Evolutionary conservation across 164 flowering plant species (phyloP), one percentile per base, ranked within the genome.

Genomic region (Warburgia ugandensis): DNA sequence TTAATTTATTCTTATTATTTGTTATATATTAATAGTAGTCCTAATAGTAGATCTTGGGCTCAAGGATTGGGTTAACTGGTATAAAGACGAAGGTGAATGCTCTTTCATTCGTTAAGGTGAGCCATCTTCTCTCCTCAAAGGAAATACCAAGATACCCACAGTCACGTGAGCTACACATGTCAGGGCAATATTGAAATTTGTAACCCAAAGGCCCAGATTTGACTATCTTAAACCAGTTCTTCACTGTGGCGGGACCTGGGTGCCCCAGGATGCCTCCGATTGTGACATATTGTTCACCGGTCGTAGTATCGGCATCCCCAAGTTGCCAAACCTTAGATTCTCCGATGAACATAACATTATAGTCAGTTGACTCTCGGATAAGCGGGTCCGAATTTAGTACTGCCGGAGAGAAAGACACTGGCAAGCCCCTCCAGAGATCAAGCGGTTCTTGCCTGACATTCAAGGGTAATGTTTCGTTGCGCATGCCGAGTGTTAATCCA

Each of bases 151-250:
- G n/a, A n/a, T n/a, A n/a, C n/a, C n/a, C n/a, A 17, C 26, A 6
- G 26, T 6, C 3, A 4, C 22, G 45, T 26, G 21, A 4, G 25
- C 1, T 6, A 1, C 45, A 41, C 45, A 41, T 26, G 6, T 13
- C 21, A 9, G 45, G 26, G 3, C 45, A 41, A 20, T 41, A 19
- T 19, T 19, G 11, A 19, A 20, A 17, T 1, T 21, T 21, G 45
- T 41, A 41, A 12, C 26, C 45, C 6, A 4, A 19, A 10, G 25
- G 25, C 9, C 27, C 23, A 41, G 21, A n/a, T 41, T 11, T 21
- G 5, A 19, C 26, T 19, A 16, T 48, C 52, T 30, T 29, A 19
- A 48, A 48, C 52, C 52, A 48, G 20, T 30, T n/a, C n/a, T n/a
- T n/a, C n/a, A n/a, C n/a, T n/a, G n/a, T n/a, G n/a, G n/a, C n/a